Evolutionary conservation across 352 stramenopile species (phyloP).

Genomic region (Pythium periplocum): DNA sequence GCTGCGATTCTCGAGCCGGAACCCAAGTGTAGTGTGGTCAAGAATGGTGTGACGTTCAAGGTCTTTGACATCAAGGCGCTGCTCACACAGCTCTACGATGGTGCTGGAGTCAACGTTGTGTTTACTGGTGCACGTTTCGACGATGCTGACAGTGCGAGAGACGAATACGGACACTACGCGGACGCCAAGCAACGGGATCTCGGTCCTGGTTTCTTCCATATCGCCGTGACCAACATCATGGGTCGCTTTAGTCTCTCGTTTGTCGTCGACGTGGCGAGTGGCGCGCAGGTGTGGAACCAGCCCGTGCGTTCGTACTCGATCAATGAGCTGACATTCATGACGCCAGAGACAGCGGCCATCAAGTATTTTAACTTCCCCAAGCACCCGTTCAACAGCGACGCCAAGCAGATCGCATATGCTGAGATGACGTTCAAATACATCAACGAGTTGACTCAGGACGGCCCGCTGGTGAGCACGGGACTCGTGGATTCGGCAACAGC

Average conservation of each 20-base stretch:
- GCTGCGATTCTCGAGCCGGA: constrained; percentile 1
- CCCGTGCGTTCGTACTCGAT: constrained; percentile 30
- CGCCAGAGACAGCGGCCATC: not conserved
- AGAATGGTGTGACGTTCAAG: constrained; percentile 9
- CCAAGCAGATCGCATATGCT: constrained; percentile 37
- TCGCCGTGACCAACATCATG: constrained; percentile 12
- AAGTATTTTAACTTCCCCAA: not conserved
- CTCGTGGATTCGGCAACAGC: constrained; percentile 38
- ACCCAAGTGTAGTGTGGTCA: not conserved
- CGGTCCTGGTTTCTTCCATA: constrained; percentile 8
- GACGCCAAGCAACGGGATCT: constrained; percentile 4
- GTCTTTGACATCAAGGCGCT: constrained; percentile 21
- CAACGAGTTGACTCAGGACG: constrained; percentile 38
- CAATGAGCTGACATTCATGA: not conserved
- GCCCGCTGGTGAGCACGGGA: constrained; percentile 33
- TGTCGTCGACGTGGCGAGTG: constrained; percentile 4
- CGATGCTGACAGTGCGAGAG: not conserved
- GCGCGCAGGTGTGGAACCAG: constrained; percentile 16
- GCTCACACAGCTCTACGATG: constrained; percentile 7
- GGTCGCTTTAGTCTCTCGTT: constrained; percentile 1
- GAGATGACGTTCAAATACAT: constrained; percentile 51
- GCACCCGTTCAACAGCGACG: constrained; percentile 58
- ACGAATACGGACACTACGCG: constrained; percentile 4
- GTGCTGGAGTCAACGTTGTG: not conserved
- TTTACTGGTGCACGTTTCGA: constrained; percentile 8